Conservation (phyloP, 306 rosid genomes). For the Inga laurina region DNA sequence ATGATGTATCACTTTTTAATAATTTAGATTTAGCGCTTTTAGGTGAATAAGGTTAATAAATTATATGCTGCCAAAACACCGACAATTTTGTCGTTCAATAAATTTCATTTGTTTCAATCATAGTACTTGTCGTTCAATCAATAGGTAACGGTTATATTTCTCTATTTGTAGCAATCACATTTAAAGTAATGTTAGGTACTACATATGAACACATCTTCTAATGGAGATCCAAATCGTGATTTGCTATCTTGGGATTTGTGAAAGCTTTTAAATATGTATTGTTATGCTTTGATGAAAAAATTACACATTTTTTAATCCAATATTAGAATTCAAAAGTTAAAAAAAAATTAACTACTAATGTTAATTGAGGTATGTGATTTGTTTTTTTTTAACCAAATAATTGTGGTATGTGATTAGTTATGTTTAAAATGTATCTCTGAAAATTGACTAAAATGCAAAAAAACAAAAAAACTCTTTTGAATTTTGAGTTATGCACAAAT, state of each 20-base stretch:
- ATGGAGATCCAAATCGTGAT: too few relatives aligned
- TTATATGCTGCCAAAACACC: background rate
- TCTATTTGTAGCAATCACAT: too few relatives aligned
- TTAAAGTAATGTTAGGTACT: too few relatives aligned
- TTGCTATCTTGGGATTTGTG: background rate
- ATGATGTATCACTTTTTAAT: background rate
- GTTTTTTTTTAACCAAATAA: too few relatives aligned
- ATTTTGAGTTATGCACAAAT: too few relatives aligned
- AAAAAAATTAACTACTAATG: background rate
- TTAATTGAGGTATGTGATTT: background rate
- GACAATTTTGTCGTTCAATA: background rate
- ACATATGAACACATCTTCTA: too few relatives aligned
- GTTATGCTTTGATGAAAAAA: background rate
- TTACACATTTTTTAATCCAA: background rate
- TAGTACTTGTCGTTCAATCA: too few relatives aligned
- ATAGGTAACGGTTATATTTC: too few relatives aligned
- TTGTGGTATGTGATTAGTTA: background rate
- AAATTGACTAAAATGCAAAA: too few relatives aligned
- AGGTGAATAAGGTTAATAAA: background rate
- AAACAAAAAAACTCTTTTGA: too few relatives aligned
- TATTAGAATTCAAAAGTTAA: background rate
- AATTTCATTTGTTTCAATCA: too few relatives aligned
- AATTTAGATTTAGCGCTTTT: background rate
- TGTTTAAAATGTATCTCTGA: background rate
- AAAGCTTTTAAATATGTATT: background rate